phyloP scores from a whole-genome alignment of 1,284 basidiomycete species.

The Cerrena zonata region DNA sequence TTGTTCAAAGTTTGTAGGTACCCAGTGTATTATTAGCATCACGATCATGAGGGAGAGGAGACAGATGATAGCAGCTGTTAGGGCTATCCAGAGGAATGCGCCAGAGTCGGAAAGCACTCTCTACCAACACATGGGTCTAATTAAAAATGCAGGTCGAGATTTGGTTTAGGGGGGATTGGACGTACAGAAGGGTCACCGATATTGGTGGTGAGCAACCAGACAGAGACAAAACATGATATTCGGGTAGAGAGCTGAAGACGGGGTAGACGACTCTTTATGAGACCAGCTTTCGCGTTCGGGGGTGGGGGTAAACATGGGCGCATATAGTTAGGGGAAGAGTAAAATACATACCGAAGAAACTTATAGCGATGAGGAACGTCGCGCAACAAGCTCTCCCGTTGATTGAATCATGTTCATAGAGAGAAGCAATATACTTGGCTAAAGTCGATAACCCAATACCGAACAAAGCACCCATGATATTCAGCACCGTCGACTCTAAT shows the following conservation, averaged over 20 bases:
- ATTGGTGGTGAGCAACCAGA: constrained; percentile 41
- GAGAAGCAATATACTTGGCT: constrained; percentile 33
- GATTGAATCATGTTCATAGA: constrained; percentile 24
- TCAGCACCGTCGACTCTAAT: constrained; percentile 40
- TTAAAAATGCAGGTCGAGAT: neutral
- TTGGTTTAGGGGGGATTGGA: too few relatives aligned
- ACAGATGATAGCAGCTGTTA: constrained; percentile 36
- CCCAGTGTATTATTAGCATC: constrained; percentile 37
- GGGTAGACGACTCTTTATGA: constrained; percentile 41
- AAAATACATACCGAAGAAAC: constrained; percentile 35
- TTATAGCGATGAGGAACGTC: constrained; percentile 35
- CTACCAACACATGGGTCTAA: too few relatives aligned
- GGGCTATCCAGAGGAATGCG: constrained; percentile 38
- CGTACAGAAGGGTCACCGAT: constrained; percentile 30
- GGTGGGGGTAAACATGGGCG: neutral
- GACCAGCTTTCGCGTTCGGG: constrained; percentile 31
- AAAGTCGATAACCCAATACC: constrained; percentile 41
- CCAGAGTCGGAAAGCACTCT: constrained; percentile 27
- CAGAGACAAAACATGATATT: constrained; percentile 42
- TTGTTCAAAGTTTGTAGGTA: constrained; percentile 38
- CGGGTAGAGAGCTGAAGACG: constrained; percentile 40
- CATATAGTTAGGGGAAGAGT: neutral
- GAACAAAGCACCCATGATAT: constrained; percentile 38
- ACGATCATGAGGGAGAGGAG: constrained; percentile 36
- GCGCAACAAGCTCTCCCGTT: constrained; percentile 34